These are phyloP conservation scores for Scheffersomyces stipitis DNA, from an alignment of 805 yeast genomes.

Conservation along the genomic window DNA sequence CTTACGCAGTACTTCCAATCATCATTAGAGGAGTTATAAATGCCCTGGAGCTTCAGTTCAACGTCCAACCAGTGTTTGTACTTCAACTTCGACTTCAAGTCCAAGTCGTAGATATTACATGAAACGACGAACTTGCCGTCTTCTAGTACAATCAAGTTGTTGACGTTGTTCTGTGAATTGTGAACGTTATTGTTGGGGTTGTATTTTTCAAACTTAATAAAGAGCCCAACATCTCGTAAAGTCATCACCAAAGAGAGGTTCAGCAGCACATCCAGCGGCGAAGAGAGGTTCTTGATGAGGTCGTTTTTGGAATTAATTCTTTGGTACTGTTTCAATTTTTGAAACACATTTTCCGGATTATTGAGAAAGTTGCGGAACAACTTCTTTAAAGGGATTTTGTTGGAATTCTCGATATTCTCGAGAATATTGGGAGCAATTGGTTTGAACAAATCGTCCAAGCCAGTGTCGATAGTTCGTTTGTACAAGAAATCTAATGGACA, in stretches of 20 bases:
- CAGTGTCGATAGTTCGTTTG: slow-evolving; percentile 28
- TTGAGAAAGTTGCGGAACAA: slow-evolving; percentile 34
- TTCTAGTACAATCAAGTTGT: slow-evolving; percentile 23
- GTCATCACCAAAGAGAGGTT: slow-evolving; percentile 49
- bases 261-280: slow-evolving; percentile 40
- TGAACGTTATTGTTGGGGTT: slow-evolving; percentile 26
- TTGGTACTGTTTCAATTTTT: slow-evolving; percentile 33
- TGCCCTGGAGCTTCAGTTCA: slow-evolving; percentile 36
- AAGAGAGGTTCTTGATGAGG: slow-evolving; percentile 27
- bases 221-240: slow-evolving; percentile 55
- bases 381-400: slow-evolving; percentile 32
- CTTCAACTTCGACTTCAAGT: slow-evolving; percentile 44
- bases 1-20: slow-evolving; percentile 33
- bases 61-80: slow-evolving; percentile 46
- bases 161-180: slow-evolving; percentile 28
- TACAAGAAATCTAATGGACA: slow-evolving; percentile 49
- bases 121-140: slow-evolving; percentile 29
- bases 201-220: slow-evolving; percentile 39
- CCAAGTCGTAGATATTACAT: slow-evolving; percentile 48
- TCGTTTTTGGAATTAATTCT: slow-evolving; percentile 32
- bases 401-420: slow-evolving; percentile 16
- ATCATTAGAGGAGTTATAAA: slow-evolving; percentile 31
- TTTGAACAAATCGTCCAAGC: slow-evolving; percentile 31
- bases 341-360: slow-evolving; percentile 31
- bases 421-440: slow-evolving; percentile 19